Evolutionary conservation across 75 land plant genomes (phyloP).

Genomic region (Chamaecyparis obtusa): DNA sequence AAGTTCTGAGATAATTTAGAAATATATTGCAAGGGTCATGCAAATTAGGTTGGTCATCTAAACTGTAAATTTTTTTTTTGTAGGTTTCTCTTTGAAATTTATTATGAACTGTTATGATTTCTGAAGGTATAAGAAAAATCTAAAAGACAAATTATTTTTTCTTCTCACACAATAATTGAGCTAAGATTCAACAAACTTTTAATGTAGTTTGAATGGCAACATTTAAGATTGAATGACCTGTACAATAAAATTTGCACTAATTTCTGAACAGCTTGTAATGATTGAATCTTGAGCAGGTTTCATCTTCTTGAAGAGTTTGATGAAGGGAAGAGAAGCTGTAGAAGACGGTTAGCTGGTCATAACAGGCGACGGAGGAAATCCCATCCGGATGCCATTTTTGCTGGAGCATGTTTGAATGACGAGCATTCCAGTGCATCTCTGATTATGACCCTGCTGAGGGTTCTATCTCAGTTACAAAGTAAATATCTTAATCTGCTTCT

Average conservation of each 20-base stretch:
- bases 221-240: not conserved
- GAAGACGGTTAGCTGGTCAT: slow-evolving; percentile 80
- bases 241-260: not conserved
- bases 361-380: slow-evolving; percentile 80
- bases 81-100: not conserved
- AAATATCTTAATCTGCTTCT: slow-evolving; percentile 13
- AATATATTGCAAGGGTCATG: not conserved
- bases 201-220: not conserved
- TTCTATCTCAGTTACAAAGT: slow-evolving; percentile 60
- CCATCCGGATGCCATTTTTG: slow-evolving; percentile 56
- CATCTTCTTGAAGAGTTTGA: slow-evolving; percentile 81
- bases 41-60: not conserved
- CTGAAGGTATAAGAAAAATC: not conserved
- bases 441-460: slow-evolving; percentile 45
- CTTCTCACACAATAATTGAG: not conserved
- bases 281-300: slow-evolving; percentile 48
- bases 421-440: slow-evolving; percentile 36
- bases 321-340: slow-evolving; percentile 85
- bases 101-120: not conserved
- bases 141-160: not conserved
- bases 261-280: not conserved
- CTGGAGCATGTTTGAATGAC: slow-evolving; percentile 31
- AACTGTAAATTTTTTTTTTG: not conserved
- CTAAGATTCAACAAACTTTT: not conserved
- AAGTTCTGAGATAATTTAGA: not conserved